phyloP scores from a whole-genome alignment of 129 eudicot genomes.

The Flaveria trinervia region DNA sequence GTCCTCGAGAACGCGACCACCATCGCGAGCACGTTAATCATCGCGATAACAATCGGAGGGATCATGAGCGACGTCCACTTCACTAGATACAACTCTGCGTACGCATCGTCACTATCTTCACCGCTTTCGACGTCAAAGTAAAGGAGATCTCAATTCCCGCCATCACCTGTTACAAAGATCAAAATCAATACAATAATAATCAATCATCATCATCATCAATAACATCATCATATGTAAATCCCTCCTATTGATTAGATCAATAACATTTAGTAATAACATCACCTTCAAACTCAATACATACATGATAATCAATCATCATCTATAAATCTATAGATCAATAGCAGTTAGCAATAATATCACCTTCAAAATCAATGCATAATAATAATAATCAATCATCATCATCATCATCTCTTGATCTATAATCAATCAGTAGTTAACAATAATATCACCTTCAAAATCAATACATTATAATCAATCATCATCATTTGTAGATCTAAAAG shows the following conservation, averaged over 20 bases:
- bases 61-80: slow-evolving; percentile 50
- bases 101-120: slow-evolving; percentile 37
- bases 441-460: no score
- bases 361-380: not conserved
- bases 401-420: no score
- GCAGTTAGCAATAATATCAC: slow-evolving; percentile 11
- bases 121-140: slow-evolving; percentile 39
- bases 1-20: slow-evolving; percentile 46
- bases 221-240: no score
- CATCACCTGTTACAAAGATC: slow-evolving; percentile 14
- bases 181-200: not conserved
- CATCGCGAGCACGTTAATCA: slow-evolving; percentile 41
- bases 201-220: not conserved
- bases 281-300: no score
- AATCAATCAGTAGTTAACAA: no score
- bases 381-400: not conserved
- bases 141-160: slow-evolving; percentile 48
- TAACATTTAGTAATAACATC: no score
- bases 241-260: no score
- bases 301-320: no score
- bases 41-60: slow-evolving; percentile 46
- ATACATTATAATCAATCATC: no score
- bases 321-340: no score
- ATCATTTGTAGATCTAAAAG: no score
- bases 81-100: slow-evolving; percentile 39